phyloP scores from a whole-genome alignment of 2,329 filamentous ascomycete species.

The Stagonosporopsis chrysanthemi region DNA sequence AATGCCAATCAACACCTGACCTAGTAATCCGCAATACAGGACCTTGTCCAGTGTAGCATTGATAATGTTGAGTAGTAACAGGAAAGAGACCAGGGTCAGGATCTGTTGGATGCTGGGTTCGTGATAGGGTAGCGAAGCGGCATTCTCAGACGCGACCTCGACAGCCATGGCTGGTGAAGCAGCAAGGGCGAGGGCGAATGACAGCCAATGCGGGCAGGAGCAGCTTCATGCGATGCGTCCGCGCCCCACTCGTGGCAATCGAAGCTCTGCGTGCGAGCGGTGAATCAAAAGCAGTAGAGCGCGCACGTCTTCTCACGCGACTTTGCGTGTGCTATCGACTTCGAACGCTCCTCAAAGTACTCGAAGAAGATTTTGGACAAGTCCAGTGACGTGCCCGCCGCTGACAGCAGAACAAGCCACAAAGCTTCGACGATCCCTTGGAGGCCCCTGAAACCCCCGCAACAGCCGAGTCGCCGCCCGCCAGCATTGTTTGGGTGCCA shows the following conservation, averaged over 20 bases:
- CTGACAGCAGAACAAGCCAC: slow-evolving; percentile 21
- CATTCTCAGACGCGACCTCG: slow-evolving; percentile 26
- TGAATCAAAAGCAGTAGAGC: slow-evolving; percentile 11
- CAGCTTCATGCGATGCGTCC: slow-evolving; percentile 13
- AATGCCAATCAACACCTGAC: slow-evolving; percentile 74
- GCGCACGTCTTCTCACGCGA: slow-evolving; percentile 2
- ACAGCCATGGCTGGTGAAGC: slow-evolving; percentile 30
- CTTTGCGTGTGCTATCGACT: slow-evolving; percentile 1
- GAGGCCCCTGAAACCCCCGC: slow-evolving; percentile 29
- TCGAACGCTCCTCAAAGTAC: slow-evolving; percentile 9
- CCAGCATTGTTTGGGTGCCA: slow-evolving; percentile 41
- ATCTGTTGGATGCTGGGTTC: slow-evolving; percentile 68
- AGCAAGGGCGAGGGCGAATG: slow-evolving; percentile 25
- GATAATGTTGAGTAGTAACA: slow-evolving; percentile 67
- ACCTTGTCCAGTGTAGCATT: slow-evolving; percentile 65
- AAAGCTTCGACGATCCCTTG: slow-evolving; percentile 17
- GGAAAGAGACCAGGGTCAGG: slow-evolving; percentile 67
- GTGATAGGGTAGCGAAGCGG: slow-evolving; percentile 62
- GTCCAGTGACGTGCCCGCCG: slow-evolving; percentile 16
- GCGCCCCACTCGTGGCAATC: slow-evolving; percentile 18
- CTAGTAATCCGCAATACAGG: slow-evolving; percentile 74
- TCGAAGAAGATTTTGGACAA: slow-evolving; percentile 10
- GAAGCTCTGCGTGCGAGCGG: slow-evolving; percentile 2
- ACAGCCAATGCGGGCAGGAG: slow-evolving; percentile 15
- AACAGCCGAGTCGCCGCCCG: slow-evolving; percentile 40